Base-by-base conservation (phyloP, 208 protist species). In the Leishmania aethiopica region DNA sequence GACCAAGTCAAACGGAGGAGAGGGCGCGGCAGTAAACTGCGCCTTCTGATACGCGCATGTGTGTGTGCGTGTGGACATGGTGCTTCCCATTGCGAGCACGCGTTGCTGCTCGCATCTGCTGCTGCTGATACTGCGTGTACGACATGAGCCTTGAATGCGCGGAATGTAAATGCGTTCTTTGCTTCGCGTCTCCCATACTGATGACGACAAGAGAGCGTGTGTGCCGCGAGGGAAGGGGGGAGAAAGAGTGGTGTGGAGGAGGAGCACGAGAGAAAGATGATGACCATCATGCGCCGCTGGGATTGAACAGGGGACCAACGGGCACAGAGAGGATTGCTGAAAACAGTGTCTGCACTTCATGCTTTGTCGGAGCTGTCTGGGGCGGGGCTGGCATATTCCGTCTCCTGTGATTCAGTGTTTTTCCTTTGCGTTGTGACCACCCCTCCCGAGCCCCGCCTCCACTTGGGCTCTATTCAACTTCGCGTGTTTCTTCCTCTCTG, bases 1-100 rank as follows among this genome's bases (percentile, higher is more conserved):
- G 35, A 28, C 28, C n/a, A 17, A 80, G 81, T 49, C 17, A 45
- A 22, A 75, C 60, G 47, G 78, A 84, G 28, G 72, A 45, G 28
- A 66, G 19, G 25, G 11, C 25, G 59, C 59, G 13, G 17, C 40
- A 55, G 37, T 79, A 60, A 79, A n/a, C 13, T 51, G 22, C 35
- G 53, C 5, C 10, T 62, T 22, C 35, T 62, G n/a, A n/a, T 51
- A 19, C 25, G 73, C 32, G 32, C n/a, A 75, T 77, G 10, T 17
- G 42, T 59, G 71, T 75, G 32, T 55, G 15, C 4, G n/a, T 55
- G 47, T 42, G n/a, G 22, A 51, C 69, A 49, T 57, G n/a, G 53
- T 62, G 13, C 11, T 62, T 40, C 35, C 19, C n/a, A 77, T 10
- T 62, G 32, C 51, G 40, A 13, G 73, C 47, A 62, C 4, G 35